Percentiles rank a stretch among this genome's conserved stretches.
Evolutionary conservation across 495 filamentous ascomycete genomes (phyloP).

Genomic region (Penicillium steckii): DNA sequence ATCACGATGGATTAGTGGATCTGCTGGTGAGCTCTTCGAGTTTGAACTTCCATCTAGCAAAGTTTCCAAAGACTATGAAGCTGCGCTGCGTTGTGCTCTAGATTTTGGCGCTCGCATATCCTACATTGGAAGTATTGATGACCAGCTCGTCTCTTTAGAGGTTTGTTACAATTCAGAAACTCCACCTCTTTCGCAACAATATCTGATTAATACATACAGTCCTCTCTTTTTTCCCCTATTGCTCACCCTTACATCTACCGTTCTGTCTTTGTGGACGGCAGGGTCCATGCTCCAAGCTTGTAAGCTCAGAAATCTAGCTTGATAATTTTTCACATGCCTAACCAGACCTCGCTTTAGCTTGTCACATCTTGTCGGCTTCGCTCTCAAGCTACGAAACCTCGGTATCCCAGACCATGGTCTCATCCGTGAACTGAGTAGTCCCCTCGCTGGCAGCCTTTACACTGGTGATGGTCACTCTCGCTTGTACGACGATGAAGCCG

Average conservation of each 20-base stretch:
- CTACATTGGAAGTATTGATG: constrained; percentile 90
- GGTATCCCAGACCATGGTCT: constrained; percentile 91
- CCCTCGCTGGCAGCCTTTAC: constrained; percentile 89
- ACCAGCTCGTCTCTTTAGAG: constrained; percentile 92
- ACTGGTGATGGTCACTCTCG: constrained; percentile 90
- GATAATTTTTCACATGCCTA: not conserved
- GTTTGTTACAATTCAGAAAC: constrained; percentile 35
- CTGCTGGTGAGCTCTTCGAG: constrained; percentile 89
- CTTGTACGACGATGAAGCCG: constrained; percentile 85
- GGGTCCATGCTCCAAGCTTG: constrained; percentile 92
- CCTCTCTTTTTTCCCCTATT: constrained; percentile 77
- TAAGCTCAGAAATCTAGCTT: constrained; percentile 31
- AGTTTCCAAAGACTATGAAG: constrained; percentile 78
- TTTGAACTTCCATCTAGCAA: constrained; percentile 77
- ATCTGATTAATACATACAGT: constrained; percentile 42
- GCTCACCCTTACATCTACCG: constrained; percentile 90
- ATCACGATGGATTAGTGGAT: constrained; percentile 79
- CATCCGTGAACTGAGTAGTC: constrained; percentile 82
- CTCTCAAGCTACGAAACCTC: constrained; percentile 87
- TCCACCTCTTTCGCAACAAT: not conserved
- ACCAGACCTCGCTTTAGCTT: constrained; percentile 49
- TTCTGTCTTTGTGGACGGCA: constrained; percentile 90
- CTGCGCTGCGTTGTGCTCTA: constrained; percentile 68
- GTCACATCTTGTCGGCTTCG: constrained; percentile 88
- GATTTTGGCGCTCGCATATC: constrained; percentile 77